Evolutionary conservation across 192 early-diverging fungal genomes (phyloP).

Genomic region (Gaertneriomyces sp.): DNA sequence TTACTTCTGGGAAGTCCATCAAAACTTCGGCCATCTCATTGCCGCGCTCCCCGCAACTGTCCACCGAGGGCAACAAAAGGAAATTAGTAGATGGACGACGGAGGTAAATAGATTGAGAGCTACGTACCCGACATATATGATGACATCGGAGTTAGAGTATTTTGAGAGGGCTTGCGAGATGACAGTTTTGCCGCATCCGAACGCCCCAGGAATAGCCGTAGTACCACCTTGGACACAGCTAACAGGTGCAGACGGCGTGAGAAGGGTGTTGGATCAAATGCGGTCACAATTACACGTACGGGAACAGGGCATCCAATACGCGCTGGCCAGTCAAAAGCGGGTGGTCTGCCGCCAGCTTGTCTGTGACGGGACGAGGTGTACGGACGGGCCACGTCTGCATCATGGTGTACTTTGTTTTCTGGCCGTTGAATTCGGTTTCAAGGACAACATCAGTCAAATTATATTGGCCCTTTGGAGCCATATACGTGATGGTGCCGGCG

Average conservation of each 20-base stretch:
- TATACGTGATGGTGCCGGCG: conserved; percentile 92
- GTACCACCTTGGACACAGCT: conserved; percentile 98
- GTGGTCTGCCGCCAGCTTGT: conserved; percentile 93
- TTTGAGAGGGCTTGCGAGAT: conserved; percentile 99
- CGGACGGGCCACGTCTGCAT: conserved; percentile 98
- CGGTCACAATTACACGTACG: conserved; percentile 48
- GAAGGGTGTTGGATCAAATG: not conserved
- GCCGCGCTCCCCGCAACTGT: conserved; percentile 77
- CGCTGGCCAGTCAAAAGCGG: conserved; percentile 98
- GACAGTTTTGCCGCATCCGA: conserved; percentile 99
- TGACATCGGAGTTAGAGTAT: conserved; percentile 99
- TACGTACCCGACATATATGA: conserved; percentile 87
- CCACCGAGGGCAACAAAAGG: not conserved
- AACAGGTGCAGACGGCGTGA: conserved; percentile 3
- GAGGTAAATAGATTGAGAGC: conserved; percentile 17
- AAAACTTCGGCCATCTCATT: conserved; percentile 99
- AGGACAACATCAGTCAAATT: conserved; percentile 84
- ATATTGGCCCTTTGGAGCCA: conserved; percentile 90
- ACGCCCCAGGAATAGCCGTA: conserved; percentile 98
- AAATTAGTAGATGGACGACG: not conserved
- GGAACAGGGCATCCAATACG: conserved; percentile 98
- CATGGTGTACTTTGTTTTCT: conserved; percentile 89
- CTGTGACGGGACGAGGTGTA: conserved; percentile 87
- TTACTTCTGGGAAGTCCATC: conserved; percentile 94
- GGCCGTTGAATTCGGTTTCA: conserved; percentile 97